These are phyloP conservation scores for Malania oleifera DNA, from an alignment of 164 flowering plant species.

Conservation along the genomic window DNA sequence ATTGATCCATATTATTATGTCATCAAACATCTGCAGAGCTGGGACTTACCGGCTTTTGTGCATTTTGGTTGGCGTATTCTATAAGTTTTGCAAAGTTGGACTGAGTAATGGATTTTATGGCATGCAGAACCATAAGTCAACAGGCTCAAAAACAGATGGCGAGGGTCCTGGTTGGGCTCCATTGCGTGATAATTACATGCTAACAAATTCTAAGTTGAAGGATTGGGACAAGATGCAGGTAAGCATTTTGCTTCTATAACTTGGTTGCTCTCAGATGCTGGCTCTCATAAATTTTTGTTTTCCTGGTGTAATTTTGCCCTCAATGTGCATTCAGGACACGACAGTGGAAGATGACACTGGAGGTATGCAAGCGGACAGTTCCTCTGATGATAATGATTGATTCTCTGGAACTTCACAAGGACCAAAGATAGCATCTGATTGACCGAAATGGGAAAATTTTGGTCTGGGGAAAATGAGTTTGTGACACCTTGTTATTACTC, in stretches of 20 bases:
- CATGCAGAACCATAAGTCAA: slow-evolving; percentile 36
- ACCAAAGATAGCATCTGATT: no score
- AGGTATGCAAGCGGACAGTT: slow-evolving; percentile 25
- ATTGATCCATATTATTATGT: no score
- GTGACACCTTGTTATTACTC: no score
- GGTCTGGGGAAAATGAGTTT: no score
- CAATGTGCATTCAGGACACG: slow-evolving; percentile 22
- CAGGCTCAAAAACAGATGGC: slow-evolving; percentile 21
- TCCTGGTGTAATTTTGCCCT: neutral
- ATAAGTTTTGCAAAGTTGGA: neutral
- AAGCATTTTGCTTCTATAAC: slow-evolving; percentile 12
- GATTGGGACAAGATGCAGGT: slow-evolving; percentile 89
- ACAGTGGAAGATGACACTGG: slow-evolving; percentile 26
- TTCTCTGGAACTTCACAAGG: neutral
- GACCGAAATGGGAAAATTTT: no score
- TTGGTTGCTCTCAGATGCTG: neutral
- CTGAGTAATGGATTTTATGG: neutral
- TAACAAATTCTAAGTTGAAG: slow-evolving; percentile 74
- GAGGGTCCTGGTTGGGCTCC: slow-evolving; percentile 88
- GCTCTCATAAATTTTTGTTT: neutral
- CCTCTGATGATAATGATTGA: slow-evolving; percentile 54
- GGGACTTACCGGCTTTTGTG: no score
- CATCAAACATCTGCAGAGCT: no score
- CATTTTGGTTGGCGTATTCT: no score
- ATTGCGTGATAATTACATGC: slow-evolving; percentile 78